Base-by-base conservation (phyloP, 2,329 filamentous ascomycete genomes). In the Cladosporium sp. region DNA sequence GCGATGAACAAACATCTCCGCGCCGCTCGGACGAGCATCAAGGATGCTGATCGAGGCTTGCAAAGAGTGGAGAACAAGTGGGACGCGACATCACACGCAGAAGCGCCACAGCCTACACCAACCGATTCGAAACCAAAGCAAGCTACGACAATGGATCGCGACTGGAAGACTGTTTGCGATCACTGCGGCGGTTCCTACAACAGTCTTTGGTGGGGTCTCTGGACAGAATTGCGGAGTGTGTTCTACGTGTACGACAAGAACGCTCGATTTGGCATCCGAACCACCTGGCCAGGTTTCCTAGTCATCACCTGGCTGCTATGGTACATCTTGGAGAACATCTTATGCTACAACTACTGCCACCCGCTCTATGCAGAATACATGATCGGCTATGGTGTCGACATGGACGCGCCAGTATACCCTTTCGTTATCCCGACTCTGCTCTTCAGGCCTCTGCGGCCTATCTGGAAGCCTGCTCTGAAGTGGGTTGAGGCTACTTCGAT, bases 401-500 rank as follows among this genome's bases (percentile, higher is more conserved):
- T 80, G 23, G 77, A 85, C 67, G 84, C 84, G 11, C 86, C 86
- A 0, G 71, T 77, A 26, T 85, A 82, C 60, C 86, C 86, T 0
- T 85, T 82, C 67, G 84, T 86, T 5, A 78, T 86, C 5, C 83
- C 84, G 3, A 87, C 84, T 3, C 79, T 88, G 72, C 65, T 86
- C 3, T 84, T 79, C 56, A 74, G 80, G 23, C 77, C 76, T 5
- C 72, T 80, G 6, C 66, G 77, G 33, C 72, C 71, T 35, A 65
- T 79, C 61, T 79, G 78, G 76, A 64, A 67, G 5, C 78, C 79
- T 5, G 60, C 76, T 6, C 72, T 70, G 44, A 59, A 70, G 28
- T 68, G 56, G 67, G 37, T 33, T 49, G 5, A 23, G 8, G 16
- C n/a, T 21, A 28, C 55, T 18, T 40, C 44, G 18, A 61, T 35